Conservation (phyloP, 2,329 filamentous ascomycete genomes). For the Periconia digitata region DNA sequence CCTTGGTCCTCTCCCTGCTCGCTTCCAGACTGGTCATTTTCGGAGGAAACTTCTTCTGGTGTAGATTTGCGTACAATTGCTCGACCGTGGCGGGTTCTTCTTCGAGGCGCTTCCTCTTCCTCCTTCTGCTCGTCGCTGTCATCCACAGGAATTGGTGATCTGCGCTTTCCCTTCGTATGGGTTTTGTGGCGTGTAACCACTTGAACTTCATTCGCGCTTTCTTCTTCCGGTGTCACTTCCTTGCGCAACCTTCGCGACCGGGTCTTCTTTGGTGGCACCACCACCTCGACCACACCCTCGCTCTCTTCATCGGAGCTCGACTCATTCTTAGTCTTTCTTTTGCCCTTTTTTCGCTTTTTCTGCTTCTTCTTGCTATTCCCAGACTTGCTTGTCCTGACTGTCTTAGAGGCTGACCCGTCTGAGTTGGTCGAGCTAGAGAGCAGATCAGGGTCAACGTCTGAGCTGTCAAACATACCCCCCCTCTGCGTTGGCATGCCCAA, state of each 20-base stretch:
- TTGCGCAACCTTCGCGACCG: slow-evolving; percentile 10
- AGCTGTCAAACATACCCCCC: slow-evolving; percentile 27
- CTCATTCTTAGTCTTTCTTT: background rate
- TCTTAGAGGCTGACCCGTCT: background rate
- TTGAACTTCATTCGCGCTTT: background rate
- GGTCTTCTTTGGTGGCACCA: background rate
- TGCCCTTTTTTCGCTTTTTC: background rate
- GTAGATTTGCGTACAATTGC: background rate
- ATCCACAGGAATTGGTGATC: background rate
- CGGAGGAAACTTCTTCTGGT: background rate
- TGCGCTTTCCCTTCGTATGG: background rate
- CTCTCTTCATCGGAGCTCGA: background rate
- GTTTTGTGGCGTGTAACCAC: background rate
- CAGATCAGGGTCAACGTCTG: slow-evolving; percentile 12
- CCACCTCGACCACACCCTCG: slow-evolving; percentile 5
- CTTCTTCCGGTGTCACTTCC: slow-evolving; percentile 4
- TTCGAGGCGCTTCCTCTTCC: background rate
- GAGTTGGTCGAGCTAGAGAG: background rate
- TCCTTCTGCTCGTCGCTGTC: background rate
- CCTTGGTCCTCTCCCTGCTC: slow-evolving; percentile 8
- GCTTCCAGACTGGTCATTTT: slow-evolving; percentile 6
- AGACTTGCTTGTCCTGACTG: background rate
- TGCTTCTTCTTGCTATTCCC: background rate
- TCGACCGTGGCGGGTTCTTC: background rate
- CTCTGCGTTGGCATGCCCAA: slow-evolving; percentile 19